These are phyloP conservation scores for Magnolia kwangsiensis DNA, from an alignment of 164 flowering plant species.

Conservation along the genomic window DNA sequence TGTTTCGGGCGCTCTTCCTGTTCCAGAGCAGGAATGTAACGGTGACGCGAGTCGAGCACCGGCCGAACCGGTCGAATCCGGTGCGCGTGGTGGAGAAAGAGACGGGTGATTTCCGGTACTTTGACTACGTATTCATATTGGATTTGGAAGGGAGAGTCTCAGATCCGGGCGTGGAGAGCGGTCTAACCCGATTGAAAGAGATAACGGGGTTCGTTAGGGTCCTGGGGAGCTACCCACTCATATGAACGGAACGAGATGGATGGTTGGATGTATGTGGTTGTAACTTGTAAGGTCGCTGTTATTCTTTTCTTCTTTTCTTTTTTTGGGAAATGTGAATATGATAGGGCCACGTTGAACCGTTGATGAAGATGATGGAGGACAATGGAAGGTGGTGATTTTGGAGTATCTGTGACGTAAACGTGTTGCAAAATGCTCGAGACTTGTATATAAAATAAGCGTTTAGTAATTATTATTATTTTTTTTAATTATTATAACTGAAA, in stretches of 20 bases:
- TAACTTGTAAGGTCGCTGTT: too few relatives aligned
- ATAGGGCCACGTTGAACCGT: too few relatives aligned
- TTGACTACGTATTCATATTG: slow-evolving; percentile 26
- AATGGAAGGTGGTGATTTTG: too few relatives aligned
- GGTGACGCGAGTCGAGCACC: slow-evolving; percentile 25
- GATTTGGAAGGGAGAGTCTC: slow-evolving; percentile 19
- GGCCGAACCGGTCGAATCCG: slow-evolving; percentile 26
- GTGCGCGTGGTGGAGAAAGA: slow-evolving; percentile 10
- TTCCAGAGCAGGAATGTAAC: slow-evolving; percentile 18
- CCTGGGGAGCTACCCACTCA: slow-evolving; percentile 19
- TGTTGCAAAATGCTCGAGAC: too few relatives aligned
- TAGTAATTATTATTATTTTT: too few relatives aligned
- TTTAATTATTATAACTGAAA: too few relatives aligned
- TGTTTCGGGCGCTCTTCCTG: slow-evolving; percentile 19
- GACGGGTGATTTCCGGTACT: slow-evolving; percentile 3
- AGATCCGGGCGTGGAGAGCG: slow-evolving; percentile 6
- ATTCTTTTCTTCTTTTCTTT: too few relatives aligned
- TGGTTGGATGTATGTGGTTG: too few relatives aligned
- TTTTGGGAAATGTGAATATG: too few relatives aligned
- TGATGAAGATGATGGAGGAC: too few relatives aligned
- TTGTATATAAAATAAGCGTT: too few relatives aligned
- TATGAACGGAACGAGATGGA: background rate
- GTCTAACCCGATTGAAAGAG: slow-evolving; percentile 15
- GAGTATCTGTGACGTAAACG: too few relatives aligned
- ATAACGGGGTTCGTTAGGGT: slow-evolving; percentile 21